These are phyloP conservation scores for Epichloe festucae DNA, from an alignment of 2,329 filamentous ascomycete genomes.

Conservation along the genomic window DNA sequence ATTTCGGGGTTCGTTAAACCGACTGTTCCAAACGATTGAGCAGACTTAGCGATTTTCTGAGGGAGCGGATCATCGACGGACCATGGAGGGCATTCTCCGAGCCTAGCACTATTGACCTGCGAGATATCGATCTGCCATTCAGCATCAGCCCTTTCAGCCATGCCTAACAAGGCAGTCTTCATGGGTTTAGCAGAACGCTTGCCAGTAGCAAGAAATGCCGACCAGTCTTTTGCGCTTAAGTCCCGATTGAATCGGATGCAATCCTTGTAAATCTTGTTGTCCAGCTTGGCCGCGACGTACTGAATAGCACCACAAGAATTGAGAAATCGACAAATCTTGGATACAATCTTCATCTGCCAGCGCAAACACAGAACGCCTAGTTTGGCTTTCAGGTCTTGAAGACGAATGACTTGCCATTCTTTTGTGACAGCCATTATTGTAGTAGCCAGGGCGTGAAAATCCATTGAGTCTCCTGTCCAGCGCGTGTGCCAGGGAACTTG, in stretches of 20 bases:
- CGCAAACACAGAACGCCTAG: conserved; percentile 40
- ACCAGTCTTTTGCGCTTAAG: conserved; percentile 43
- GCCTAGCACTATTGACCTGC: conserved; percentile 5
- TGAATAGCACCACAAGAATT: conserved; percentile 40
- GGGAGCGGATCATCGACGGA: conserved; percentile 21
- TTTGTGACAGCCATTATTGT: conserved; percentile 44
- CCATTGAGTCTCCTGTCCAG: conserved; percentile 46
- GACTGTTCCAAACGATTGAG: conserved; percentile 14
- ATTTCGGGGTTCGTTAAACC: conserved; percentile 25
- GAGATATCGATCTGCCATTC: conserved; percentile 6
- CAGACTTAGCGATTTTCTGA: conserved; percentile 17
- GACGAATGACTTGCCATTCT: conserved; percentile 44
- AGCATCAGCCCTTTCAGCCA: conserved; percentile 13
- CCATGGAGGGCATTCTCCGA: conserved; percentile 18
- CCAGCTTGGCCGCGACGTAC: conserved; percentile 43
- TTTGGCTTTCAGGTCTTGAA: conserved; percentile 44
- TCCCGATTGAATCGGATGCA: conserved; percentile 47
- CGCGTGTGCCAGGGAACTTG: conserved; percentile 41
- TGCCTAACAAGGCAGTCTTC: conserved; percentile 11
- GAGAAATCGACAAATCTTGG: conserved; percentile 45
- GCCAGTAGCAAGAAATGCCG: conserved; percentile 37
- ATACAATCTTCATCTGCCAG: conserved; percentile 47
- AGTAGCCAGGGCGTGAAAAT: conserved; percentile 43
- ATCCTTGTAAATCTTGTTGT: conserved; percentile 44
- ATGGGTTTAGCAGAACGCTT: conserved; percentile 19